phyloP scores from a whole-genome alignment of 2,329 filamentous ascomycete genomes.

The Aspergillus sp. region DNA sequence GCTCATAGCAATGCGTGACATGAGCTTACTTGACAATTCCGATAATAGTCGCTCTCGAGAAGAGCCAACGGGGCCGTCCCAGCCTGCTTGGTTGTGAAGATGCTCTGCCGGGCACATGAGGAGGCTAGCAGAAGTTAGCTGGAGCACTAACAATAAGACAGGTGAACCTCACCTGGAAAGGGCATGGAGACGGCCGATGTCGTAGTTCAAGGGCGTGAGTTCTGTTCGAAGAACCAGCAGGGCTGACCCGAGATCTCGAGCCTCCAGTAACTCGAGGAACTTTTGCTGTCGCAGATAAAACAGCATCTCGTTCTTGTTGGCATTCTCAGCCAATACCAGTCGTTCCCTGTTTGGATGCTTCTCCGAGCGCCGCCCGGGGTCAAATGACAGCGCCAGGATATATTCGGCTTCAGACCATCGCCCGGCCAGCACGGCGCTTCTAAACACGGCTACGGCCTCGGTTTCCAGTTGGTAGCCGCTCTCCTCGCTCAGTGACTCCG shows the following conservation, averaged over 20 bases:
- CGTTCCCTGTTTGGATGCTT: slow-evolving; percentile 37
- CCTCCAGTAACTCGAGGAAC: slow-evolving; percentile 81
- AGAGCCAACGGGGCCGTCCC: slow-evolving; percentile 70
- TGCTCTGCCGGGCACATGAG: slow-evolving; percentile 83
- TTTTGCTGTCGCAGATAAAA: slow-evolving; percentile 91
- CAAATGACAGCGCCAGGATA: slow-evolving; percentile 53
- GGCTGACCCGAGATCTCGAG: slow-evolving; percentile 61
- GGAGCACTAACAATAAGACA: neutral
- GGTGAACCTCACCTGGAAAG: slow-evolving; percentile 55
- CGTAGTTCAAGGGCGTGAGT: slow-evolving; percentile 74
- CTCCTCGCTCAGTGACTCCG: slow-evolving; percentile 63
- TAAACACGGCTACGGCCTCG: slow-evolving; percentile 74
- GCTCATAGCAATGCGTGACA: neutral
- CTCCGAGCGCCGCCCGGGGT: slow-evolving; percentile 31
- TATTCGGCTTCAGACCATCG: slow-evolving; percentile 79
- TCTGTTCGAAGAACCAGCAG: slow-evolving; percentile 78
- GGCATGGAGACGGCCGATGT: slow-evolving; percentile 66
- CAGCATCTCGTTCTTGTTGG: slow-evolving; percentile 69
- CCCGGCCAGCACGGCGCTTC: slow-evolving; percentile 68
- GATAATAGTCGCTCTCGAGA: slow-evolving; percentile 69
- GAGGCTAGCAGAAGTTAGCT: slow-evolving; percentile 43
- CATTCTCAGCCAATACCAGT: slow-evolving; percentile 63
- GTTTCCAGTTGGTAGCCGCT: slow-evolving; percentile 86
- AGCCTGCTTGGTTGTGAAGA: slow-evolving; percentile 64
- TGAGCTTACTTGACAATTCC: slow-evolving; percentile 65